Conservation (phyloP, 495 filamentous ascomycete genomes). For the Monascus purpureus region DNA sequence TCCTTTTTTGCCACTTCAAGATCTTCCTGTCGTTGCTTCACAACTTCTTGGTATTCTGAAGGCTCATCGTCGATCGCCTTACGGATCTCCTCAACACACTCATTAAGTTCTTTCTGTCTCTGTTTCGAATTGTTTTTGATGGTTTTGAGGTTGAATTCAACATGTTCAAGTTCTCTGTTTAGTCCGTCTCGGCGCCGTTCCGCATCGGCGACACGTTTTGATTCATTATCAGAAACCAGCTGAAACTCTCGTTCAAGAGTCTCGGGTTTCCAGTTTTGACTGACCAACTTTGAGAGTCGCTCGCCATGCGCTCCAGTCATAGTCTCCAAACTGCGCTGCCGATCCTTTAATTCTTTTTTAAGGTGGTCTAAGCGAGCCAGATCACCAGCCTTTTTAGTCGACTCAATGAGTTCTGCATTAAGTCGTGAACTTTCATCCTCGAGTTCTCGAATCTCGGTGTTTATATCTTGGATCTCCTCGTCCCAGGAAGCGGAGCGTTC, state of each 20-base stretch:
- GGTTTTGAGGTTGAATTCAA: slow-evolving; percentile 63
- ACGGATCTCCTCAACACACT: slow-evolving; percentile 35
- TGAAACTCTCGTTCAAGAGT: slow-evolving; percentile 64
- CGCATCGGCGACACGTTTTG: slow-evolving; percentile 38
- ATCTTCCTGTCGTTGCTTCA: slow-evolving; percentile 43
- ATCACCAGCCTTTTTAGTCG: slow-evolving; percentile 61
- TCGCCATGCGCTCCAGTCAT: slow-evolving; percentile 61
- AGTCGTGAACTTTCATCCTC: slow-evolving; percentile 56
- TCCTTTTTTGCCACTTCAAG: slow-evolving; percentile 50
- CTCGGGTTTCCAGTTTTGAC: slow-evolving; percentile 49
- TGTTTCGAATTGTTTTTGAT: slow-evolving; percentile 44
- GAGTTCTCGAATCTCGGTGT: slow-evolving; percentile 45
- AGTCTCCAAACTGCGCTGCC: slow-evolving; percentile 56
- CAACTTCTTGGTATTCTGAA: slow-evolving; percentile 34
- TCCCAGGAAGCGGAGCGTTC: slow-evolving; percentile 52
- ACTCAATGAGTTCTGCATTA: slow-evolving; percentile 63
- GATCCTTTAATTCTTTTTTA: slow-evolving; percentile 60
- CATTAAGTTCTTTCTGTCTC: slow-evolving; percentile 48
- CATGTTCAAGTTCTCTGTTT: slow-evolving; percentile 58
- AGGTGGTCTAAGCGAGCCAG: slow-evolving; percentile 66
- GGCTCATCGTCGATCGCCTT: slow-evolving; percentile 41
- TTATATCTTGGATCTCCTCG: slow-evolving; percentile 44
- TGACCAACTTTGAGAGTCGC: slow-evolving; percentile 48
- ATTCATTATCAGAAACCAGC: slow-evolving; percentile 41
- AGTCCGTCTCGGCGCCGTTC: slow-evolving; percentile 54